Evolutionary conservation across 345 rosid genomes (phyloP).

Genomic region (Lepidium aucheri): DNA sequence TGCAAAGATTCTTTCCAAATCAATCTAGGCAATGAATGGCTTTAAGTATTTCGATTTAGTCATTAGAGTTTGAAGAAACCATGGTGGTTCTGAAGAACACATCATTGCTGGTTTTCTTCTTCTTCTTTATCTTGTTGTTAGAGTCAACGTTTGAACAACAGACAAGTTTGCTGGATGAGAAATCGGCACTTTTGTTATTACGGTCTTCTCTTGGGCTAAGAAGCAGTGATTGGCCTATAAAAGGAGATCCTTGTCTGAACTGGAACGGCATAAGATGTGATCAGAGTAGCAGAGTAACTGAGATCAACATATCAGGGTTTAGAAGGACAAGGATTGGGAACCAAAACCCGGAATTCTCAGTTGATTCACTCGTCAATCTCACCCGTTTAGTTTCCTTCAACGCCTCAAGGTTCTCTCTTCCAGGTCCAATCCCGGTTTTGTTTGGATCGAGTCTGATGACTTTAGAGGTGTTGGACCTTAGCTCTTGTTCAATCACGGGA

Average conservation of each 20-base stretch:
- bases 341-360: conserved; percentile 65
- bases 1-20: conserved; percentile 2
- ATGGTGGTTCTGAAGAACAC: conserved; percentile 52
- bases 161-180: conserved; percentile 44
- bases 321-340: conserved; percentile 70
- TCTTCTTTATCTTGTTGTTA: conserved; percentile 36
- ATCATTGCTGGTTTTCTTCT: conserved; percentile 23
- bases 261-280: conserved; percentile 70
- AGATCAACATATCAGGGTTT: conserved; percentile 76
- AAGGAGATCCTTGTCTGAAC: conserved; percentile 60
- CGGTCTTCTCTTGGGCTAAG: conserved; percentile 83
- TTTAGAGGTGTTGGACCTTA: conserved; percentile 75
- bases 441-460: conserved; percentile 52
- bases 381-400: conserved; percentile 58
- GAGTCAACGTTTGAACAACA: conserved; percentile 64
- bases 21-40: conserved; percentile 3
- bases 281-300: conserved; percentile 50
- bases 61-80: conserved; percentile 30
- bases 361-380: conserved; percentile 65
- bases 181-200: conserved; percentile 49
- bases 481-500: conserved; percentile 64
- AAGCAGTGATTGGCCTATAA: conserved; percentile 83
- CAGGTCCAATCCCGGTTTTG: conserved; percentile 72
- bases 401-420: conserved; percentile 78
- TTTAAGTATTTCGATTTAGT: conserved; percentile 10